A percentile compares a stretch with the other conserved stretches of the same genome.
These are phyloP conservation scores for Wickerhamiella occidentalis DNA, from an alignment of 805 yeast genomes.

Conservation along the genomic window DNA sequence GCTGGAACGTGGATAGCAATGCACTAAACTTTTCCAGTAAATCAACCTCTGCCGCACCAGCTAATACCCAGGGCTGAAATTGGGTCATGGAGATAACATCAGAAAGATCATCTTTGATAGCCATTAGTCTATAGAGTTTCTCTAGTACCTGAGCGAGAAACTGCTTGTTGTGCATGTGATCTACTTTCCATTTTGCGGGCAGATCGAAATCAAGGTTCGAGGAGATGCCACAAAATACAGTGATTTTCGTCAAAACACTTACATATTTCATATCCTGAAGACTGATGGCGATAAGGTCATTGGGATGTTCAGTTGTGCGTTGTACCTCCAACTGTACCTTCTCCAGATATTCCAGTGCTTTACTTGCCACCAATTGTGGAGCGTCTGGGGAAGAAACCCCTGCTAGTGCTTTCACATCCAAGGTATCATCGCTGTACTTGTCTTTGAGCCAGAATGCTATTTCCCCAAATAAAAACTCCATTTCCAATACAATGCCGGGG, in stretches of 20 bases:
- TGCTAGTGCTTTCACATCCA: background rate
- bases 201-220: conserved; percentile 38
- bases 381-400: background rate
- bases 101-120: conserved; percentile 22
- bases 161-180: background rate
- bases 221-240: conserved; percentile 62
- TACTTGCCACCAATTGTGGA: background rate
- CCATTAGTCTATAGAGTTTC: background rate
- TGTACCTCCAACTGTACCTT: background rate
- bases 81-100: conserved; percentile 26
- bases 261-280: conserved; percentile 74
- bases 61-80: conserved; percentile 14
- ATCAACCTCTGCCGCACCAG: conserved; percentile 10
- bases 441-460: background rate
- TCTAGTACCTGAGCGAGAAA: background rate
- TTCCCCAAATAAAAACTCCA: conserved; percentile 6
- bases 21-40: background rate
- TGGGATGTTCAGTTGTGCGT: conserved; percentile 8
- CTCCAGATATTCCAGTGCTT: background rate
- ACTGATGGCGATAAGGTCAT: conserved; percentile 41
- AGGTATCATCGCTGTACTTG: background rate
- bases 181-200: background rate
- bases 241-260: conserved; percentile 47
- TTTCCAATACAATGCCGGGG: no score
- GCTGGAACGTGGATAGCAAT: conserved; percentile 47